These are phyloP conservation scores for Chalara sp. DNA, from an alignment of 2,329 filamentous ascomycete genomes.

Conservation along the genomic window DNA sequence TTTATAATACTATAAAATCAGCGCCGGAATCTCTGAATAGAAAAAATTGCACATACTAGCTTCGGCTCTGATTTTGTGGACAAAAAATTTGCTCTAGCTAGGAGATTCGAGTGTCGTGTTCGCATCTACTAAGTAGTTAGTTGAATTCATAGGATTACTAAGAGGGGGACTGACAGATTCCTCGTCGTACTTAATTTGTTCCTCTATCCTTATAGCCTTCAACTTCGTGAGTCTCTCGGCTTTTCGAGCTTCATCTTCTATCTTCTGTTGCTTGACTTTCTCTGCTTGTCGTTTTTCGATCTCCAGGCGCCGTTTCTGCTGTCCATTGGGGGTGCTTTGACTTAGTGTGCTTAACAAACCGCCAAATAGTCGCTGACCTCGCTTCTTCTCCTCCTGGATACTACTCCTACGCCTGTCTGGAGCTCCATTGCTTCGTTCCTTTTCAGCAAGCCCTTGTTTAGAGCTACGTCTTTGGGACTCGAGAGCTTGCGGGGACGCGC, in stretches of 20 bases:
- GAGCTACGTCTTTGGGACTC: constrained; percentile 7
- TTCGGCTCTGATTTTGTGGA: constrained; percentile 64
- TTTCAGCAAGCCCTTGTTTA: constrained; percentile 1
- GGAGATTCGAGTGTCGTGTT: constrained; percentile 64
- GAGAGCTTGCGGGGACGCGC: constrained; percentile 20
- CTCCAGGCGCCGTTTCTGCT: constrained; percentile 66
- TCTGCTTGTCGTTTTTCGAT: constrained; percentile 78
- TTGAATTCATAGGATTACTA: background rate
- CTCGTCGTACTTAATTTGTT: constrained; percentile 71
- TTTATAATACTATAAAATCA: constrained; percentile 64
- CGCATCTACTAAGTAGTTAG: constrained; percentile 38
- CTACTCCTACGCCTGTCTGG: constrained; percentile 36
- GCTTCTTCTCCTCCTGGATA: constrained; percentile 70
- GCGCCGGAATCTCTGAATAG: background rate
- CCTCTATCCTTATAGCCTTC: constrained; percentile 51
- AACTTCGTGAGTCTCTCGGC: constrained; percentile 59
- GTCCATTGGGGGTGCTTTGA: constrained; percentile 56
- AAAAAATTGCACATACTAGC: constrained; percentile 51
- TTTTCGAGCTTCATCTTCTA: constrained; percentile 62
- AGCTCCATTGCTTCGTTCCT: constrained; percentile 9
- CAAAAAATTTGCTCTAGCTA: constrained; percentile 66
- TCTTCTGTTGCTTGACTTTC: constrained; percentile 65
- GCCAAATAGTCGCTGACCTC: constrained; percentile 80
- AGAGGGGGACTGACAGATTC: constrained; percentile 54
- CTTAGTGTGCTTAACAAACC: constrained; percentile 56